phyloP scores from a whole-genome alignment of 2,329 filamentous ascomycete genomes.

The Venturia nashicola region DNA sequence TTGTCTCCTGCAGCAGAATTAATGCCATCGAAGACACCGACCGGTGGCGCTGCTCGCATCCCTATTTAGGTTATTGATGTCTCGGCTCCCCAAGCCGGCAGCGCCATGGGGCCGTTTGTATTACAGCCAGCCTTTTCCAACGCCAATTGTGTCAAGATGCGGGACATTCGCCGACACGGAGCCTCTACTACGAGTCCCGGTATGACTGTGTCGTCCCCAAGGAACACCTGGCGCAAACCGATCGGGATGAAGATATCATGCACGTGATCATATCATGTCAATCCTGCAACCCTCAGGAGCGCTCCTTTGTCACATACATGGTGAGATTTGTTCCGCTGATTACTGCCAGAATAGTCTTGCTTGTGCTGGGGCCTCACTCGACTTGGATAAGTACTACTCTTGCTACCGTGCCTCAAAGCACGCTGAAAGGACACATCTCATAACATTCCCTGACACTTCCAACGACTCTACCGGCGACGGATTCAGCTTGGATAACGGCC shows the following conservation, averaged over 20 bases:
- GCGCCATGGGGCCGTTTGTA: background rate
- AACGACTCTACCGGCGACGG: background rate
- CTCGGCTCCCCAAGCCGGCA: background rate
- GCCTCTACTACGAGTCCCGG: background rate
- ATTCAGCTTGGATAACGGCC: no score
- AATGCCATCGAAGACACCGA: background rate
- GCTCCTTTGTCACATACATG: no score
- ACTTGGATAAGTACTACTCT: background rate
- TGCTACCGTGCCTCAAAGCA: background rate
- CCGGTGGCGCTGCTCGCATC: background rate
- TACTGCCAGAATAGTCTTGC: background rate
- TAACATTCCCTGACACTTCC: background rate
- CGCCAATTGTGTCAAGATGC: slow-evolving; percentile 1
- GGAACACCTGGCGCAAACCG: no score
- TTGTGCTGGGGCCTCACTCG: background rate
- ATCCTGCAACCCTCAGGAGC: background rate
- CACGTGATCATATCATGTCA: background rate
- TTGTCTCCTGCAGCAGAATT: background rate
- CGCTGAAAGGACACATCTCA: background rate
- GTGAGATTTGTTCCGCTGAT: no score
- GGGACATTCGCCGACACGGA: background rate
- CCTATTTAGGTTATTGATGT: background rate
- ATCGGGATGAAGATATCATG: background rate
- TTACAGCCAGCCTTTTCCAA: background rate
- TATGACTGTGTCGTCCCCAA: background rate